Percentiles rank a stretch among this genome's conserved stretches.
Conservation (phyloP, 257 asterid genomes). For the Pogostemon cablin region DNA sequence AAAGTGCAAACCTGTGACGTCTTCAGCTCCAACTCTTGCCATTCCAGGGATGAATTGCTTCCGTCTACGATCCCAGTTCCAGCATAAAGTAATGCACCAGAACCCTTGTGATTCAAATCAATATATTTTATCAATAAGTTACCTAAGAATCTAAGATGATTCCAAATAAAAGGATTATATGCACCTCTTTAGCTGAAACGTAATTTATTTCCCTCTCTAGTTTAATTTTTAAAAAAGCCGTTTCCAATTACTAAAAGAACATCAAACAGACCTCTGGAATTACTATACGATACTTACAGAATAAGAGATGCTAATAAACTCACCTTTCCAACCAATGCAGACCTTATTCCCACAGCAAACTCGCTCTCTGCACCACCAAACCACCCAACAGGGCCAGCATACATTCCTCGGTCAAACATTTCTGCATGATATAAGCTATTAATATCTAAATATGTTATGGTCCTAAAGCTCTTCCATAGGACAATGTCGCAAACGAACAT, state of each 20-base stretch:
- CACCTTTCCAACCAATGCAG: conserved; percentile 92
- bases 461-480: conserved; percentile 17
- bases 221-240: not conserved
- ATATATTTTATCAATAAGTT: conserved; percentile 22
- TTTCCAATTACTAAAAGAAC: conserved; percentile 1
- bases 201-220: not conserved
- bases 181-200: not conserved
- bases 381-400: conserved; percentile 99
- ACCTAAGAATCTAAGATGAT: not conserved
- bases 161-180: conserved; percentile 15
- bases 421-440: conserved; percentile 49
- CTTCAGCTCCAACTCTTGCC: conserved; percentile 97
- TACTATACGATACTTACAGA: not conserved
- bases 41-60: conserved; percentile 76
- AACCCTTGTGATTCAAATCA: conserved; percentile 48
- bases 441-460: not conserved
- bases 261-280: not conserved
- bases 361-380: conserved; percentile 96
- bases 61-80: conserved; percentile 95
- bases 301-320: conserved; percentile 30
- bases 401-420: conserved; percentile 96
- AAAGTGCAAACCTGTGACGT: conserved; percentile 79
- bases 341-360: conserved; percentile 97
- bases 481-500: not conserved
- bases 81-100: conserved; percentile 83